Evolutionary conservation across 1,284 basidiomycete species (phyloP).

Genomic region (Cutaneotrichosporon cutaneum): DNA sequence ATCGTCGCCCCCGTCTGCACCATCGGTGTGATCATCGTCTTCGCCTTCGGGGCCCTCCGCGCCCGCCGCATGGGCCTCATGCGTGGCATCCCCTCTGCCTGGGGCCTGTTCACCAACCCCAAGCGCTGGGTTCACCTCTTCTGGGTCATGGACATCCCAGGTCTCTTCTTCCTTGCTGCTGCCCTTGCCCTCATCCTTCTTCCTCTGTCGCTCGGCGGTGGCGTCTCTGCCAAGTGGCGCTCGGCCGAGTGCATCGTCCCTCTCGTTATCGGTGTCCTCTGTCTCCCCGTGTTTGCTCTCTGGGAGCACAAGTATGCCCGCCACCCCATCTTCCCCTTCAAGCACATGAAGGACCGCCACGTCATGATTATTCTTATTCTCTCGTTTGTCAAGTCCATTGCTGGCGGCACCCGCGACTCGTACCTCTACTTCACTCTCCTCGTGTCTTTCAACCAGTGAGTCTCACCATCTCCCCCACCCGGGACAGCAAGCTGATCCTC

Average conservation of each 20-base stretch:
- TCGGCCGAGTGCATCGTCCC: constrained; percentile 50
- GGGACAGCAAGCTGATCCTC: neutral
- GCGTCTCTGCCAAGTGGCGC: constrained; percentile 38
- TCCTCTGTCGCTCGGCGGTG: constrained; percentile 53
- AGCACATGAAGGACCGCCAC: constrained; percentile 49
- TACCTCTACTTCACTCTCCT: constrained; percentile 52
- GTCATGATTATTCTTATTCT: constrained; percentile 51
- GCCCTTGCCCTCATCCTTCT: constrained; percentile 50
- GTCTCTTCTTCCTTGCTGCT: constrained; percentile 49
- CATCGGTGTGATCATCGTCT: constrained; percentile 44
- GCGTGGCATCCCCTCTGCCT: constrained; percentile 40
- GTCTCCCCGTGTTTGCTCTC: constrained; percentile 49
- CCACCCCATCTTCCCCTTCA: constrained; percentile 52
- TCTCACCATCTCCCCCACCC: neutral
- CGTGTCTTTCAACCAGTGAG: constrained; percentile 50
- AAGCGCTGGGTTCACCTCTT: constrained; percentile 43
- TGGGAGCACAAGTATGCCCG: constrained; percentile 50
- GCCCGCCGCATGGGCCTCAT: constrained; percentile 39
- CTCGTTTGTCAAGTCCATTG: constrained; percentile 31
- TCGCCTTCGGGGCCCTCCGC: constrained; percentile 39
- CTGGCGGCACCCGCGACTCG: constrained; percentile 47
- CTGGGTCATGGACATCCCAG: constrained; percentile 53
- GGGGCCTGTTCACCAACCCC: constrained; percentile 18
- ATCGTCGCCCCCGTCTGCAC: constrained; percentile 52
- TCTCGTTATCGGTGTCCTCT: constrained; percentile 50